These are phyloP conservation scores for Coemansia sp. DNA, from an alignment of 192 early-diverging fungal species.

Conservation along the genomic window DNA sequence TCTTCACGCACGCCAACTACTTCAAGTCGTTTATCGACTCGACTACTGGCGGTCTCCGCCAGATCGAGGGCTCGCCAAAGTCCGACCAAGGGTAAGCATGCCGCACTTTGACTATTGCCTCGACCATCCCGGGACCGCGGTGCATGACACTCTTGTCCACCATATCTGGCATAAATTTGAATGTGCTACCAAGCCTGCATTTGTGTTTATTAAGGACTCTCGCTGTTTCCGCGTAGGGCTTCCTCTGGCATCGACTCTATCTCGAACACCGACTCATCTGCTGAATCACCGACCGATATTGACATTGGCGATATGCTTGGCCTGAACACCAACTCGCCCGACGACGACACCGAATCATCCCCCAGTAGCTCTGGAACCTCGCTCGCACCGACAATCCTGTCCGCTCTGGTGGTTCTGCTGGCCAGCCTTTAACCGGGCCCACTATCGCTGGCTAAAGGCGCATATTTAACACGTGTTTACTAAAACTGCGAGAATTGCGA, in stretches of 20 bases:
- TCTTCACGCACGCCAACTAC: constrained; percentile 47
- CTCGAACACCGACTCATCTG: neutral
- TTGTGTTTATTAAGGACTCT: too few species aligned
- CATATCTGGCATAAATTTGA: too few species aligned
- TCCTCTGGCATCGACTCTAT: neutral
- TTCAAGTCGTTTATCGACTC: constrained; percentile 47
- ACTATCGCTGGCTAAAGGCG: too few species aligned
- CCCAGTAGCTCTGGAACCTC: neutral
- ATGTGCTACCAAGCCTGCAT: too few species aligned
- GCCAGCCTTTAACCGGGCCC: too few species aligned
- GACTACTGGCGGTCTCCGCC: constrained; percentile 32
- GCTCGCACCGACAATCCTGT: neutral
- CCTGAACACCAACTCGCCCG: neutral
- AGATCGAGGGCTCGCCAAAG: constrained; percentile 16
- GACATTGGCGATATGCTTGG: neutral
- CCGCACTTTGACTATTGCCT: neutral
- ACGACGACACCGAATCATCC: neutral
- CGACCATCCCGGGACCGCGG: too few species aligned
- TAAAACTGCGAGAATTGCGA: too few species aligned
- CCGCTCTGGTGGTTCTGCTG: neutral
- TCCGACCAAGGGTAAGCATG: constrained; percentile 25
- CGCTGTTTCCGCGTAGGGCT: neutral
- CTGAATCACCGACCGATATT: too few species aligned
- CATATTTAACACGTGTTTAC: too few species aligned
- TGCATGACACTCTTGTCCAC: too few species aligned